phyloP scores from a whole-genome alignment of 805 yeast species.

The Saccharomycopsis fodiens region DNA sequence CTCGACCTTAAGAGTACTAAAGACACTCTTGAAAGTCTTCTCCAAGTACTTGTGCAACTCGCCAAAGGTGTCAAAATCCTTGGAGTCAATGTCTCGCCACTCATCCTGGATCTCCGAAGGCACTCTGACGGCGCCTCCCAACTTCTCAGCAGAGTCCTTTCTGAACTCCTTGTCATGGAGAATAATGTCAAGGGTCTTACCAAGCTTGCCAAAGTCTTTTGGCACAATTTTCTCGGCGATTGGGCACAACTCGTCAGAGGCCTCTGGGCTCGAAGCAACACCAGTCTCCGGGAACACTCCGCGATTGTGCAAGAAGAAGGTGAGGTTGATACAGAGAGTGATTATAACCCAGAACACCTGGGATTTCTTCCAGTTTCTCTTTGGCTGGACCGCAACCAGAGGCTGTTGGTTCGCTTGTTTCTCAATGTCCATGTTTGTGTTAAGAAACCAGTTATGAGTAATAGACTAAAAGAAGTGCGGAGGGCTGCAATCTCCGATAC shows the following conservation, averaged over 20 bases:
- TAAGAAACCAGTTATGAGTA: too few relatives aligned
- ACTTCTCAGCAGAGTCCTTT: conserved; percentile 32
- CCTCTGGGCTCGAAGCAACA: too few relatives aligned
- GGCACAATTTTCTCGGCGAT: conserved; percentile 23
- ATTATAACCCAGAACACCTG: too few relatives aligned
- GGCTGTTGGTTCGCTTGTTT: too few relatives aligned
- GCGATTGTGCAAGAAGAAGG: too few relatives aligned
- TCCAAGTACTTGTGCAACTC: conserved; percentile 48
- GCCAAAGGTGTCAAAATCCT: conserved; percentile 40
- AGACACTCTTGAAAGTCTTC: conserved; percentile 47
- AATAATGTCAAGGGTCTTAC: conserved; percentile 29
- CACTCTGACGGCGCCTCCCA: conserved; percentile 43
- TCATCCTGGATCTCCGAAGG: conserved; percentile 43
- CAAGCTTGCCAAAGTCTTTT: conserved; percentile 26
- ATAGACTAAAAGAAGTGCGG: too few relatives aligned
- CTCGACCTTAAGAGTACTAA: conserved; percentile 39
- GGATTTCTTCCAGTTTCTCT: too few relatives aligned
- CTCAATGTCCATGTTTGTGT: neutral
- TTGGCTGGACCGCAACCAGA: too few relatives aligned
- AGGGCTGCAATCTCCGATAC: neutral
- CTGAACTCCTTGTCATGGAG: conserved; percentile 30
- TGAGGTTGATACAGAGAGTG: too few relatives aligned
- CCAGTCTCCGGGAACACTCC: too few relatives aligned
- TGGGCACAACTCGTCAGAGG: conserved; percentile 23
- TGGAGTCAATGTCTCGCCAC: conserved; percentile 28